A percentile compares a stretch with the other conserved stretches of the same genome.
phyloP scores from a whole-genome alignment of 169 alveolate genomes.

The Toxoplasma gondii region DNA sequence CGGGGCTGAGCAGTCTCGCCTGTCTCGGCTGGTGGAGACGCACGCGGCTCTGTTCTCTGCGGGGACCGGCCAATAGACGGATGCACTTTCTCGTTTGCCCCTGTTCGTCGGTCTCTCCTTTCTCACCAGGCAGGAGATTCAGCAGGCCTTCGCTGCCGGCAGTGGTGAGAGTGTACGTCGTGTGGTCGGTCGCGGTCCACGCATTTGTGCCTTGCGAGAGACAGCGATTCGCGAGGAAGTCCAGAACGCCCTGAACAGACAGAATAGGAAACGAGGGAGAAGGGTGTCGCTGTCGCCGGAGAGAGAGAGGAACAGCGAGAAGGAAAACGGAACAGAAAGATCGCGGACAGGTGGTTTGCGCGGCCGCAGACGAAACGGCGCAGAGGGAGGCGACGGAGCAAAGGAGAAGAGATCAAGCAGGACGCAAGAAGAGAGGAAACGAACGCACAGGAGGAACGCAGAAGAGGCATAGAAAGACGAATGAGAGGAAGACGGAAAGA shows the following conservation, averaged over 20 bases:
- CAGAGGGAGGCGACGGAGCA: not conserved
- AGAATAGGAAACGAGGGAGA: not conserved
- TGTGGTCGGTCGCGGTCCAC: slow-evolving; percentile 87
- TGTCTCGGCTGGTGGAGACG: no score
- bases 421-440: not conserved
- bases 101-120: no score
- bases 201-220: slow-evolving; percentile 89
- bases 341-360: no score
- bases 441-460: not conserved
- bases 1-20: no score
- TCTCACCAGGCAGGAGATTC: slow-evolving; percentile 79
- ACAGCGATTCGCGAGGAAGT: slow-evolving; percentile 78
- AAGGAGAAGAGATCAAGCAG: not conserved
- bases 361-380: no score
- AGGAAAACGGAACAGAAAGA: not conserved
- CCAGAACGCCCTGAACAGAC: slow-evolving; percentile 78
- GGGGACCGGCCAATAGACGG: no score
- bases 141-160: slow-evolving; percentile 87
- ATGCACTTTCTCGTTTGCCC: no score
- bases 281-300: no score
- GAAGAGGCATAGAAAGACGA: not conserved
- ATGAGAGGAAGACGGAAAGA: not conserved
- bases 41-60: no score
- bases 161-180: slow-evolving; percentile 83
- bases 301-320: not conserved